Conservation (phyloP, 2,329 filamentous ascomycete genomes). For the Lecanicillium sp. region DNA sequence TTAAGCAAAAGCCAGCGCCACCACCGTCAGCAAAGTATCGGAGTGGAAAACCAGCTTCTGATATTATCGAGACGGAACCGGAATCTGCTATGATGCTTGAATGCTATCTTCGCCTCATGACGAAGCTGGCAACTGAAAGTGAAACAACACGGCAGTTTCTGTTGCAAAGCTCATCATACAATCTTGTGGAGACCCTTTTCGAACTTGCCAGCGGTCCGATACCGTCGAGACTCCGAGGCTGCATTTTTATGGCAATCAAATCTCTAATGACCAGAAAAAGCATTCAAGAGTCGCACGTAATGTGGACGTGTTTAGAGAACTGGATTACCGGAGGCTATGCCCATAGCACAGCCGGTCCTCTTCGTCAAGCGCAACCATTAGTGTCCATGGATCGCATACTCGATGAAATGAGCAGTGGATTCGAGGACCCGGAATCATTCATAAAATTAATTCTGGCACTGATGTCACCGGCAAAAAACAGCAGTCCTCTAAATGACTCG, state of each 20-base stretch:
- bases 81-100: conserved; percentile 97
- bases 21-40: conserved; percentile 36
- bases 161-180: conserved; percentile 54
- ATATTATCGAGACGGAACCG: conserved; percentile 71
- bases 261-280: conserved; percentile 71
- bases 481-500: conserved; percentile 58
- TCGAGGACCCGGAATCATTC: conserved; percentile 81
- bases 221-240: conserved; percentile 69
- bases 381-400: conserved; percentile 57
- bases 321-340: conserved; percentile 62
- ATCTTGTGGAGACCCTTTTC: conserved; percentile 66
- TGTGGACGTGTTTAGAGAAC: conserved; percentile 75
- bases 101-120: conserved; percentile 81
- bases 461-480: conserved; percentile 54
- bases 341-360: conserved; percentile 10
- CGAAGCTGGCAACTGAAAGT: conserved; percentile 72
- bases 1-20: conserved; percentile 59
- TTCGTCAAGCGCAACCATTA: conserved; percentile 25
- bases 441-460: conserved; percentile 68
- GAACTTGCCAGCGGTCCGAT: conserved; percentile 71
- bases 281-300: conserved; percentile 53
- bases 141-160: conserved; percentile 65
- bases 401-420: conserved; percentile 64
- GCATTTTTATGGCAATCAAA: conserved; percentile 70
- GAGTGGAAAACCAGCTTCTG: conserved; percentile 50